phyloP scores from a whole-genome alignment of 2,329 filamentous ascomycete genomes.

The Paecilomyces variotii region DNA sequence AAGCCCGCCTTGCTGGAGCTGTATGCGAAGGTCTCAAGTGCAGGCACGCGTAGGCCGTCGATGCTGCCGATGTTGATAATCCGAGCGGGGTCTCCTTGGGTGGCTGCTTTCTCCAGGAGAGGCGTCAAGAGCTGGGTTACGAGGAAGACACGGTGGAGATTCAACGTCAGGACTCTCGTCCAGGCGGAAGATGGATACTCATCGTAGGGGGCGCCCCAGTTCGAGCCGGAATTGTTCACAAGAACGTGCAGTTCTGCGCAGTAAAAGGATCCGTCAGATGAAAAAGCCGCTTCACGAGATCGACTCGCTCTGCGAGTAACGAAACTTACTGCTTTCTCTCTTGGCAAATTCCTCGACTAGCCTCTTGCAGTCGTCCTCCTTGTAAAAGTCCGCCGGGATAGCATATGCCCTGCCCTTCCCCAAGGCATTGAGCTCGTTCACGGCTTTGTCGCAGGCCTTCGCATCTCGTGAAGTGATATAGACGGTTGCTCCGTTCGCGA shows the following conservation, averaged over 20 bases:
- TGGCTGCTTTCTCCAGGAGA: slow-evolving; percentile 39
- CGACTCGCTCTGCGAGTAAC: slow-evolving; percentile 53
- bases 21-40: slow-evolving; percentile 45
- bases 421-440: slow-evolving; percentile 41
- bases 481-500: slow-evolving; percentile 45
- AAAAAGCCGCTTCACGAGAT: slow-evolving; percentile 39
- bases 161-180: slow-evolving; percentile 49
- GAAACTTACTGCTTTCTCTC: slow-evolving; percentile 50
- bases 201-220: slow-evolving; percentile 50
- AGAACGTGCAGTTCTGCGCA: slow-evolving; percentile 39
- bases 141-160: slow-evolving; percentile 48
- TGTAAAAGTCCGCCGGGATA: slow-evolving; percentile 45
- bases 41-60: slow-evolving; percentile 47
- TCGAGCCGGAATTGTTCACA: slow-evolving; percentile 47
- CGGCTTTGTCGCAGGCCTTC: slow-evolving; percentile 41
- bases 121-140: slow-evolving; percentile 40
- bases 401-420: slow-evolving; percentile 45
- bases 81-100: slow-evolving; percentile 35
- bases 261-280: neutral
- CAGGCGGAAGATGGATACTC: slow-evolving; percentile 51
- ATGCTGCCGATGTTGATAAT: slow-evolving; percentile 49
- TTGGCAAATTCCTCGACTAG: slow-evolving; percentile 43
- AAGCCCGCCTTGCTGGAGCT: slow-evolving; percentile 47
- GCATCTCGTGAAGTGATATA: slow-evolving; percentile 49
- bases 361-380: slow-evolving; percentile 43